Conservation (phyloP, 2,329 filamentous ascomycete genomes). For the Pezicula carpinea region DNA sequence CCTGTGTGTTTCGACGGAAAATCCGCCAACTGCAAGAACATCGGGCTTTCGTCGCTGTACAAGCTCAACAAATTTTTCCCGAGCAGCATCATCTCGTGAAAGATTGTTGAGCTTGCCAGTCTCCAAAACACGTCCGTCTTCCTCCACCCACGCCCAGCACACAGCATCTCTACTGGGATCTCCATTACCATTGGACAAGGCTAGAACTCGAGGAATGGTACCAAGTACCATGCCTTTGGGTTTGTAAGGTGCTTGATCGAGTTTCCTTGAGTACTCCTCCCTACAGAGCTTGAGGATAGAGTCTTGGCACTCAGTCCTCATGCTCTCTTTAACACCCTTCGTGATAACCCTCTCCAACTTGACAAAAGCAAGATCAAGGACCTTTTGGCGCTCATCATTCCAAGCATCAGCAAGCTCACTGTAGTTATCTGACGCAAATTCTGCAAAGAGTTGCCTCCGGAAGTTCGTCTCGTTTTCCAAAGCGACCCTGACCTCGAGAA, state of each 20-base stretch:
- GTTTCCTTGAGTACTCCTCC: constrained; percentile 80
- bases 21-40: constrained; percentile 85
- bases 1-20: constrained; percentile 79
- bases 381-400: constrained; percentile 83
- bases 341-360: constrained; percentile 82
- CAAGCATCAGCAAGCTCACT: constrained; percentile 93
- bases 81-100: constrained; percentile 62
- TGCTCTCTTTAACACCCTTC: constrained; percentile 89
- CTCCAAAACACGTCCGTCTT: constrained; percentile 84
- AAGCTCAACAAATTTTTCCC: constrained; percentile 69
- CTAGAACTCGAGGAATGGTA: constrained; percentile 79
- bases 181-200: constrained; percentile 81
- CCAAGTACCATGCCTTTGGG: constrained; percentile 88
- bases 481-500: constrained; percentile 78
- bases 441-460: constrained; percentile 68
- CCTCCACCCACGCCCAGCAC: constrained; percentile 89
- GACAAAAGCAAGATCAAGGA: constrained; percentile 73
- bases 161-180: constrained; percentile 71
- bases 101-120: constrained; percentile 84
- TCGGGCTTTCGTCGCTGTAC: constrained; percentile 79
- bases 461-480: constrained; percentile 75
- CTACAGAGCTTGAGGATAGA: constrained; percentile 83
- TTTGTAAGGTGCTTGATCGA: constrained; percentile 95
- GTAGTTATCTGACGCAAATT: constrained; percentile 92
- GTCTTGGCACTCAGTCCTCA: constrained; percentile 91